Percentiles rank a stretch among this genome's conserved stretches.
Evolutionary conservation across 371 early-diverging fungal species (phyloP).

Genomic region (Sporodiniella umbellata): DNA sequence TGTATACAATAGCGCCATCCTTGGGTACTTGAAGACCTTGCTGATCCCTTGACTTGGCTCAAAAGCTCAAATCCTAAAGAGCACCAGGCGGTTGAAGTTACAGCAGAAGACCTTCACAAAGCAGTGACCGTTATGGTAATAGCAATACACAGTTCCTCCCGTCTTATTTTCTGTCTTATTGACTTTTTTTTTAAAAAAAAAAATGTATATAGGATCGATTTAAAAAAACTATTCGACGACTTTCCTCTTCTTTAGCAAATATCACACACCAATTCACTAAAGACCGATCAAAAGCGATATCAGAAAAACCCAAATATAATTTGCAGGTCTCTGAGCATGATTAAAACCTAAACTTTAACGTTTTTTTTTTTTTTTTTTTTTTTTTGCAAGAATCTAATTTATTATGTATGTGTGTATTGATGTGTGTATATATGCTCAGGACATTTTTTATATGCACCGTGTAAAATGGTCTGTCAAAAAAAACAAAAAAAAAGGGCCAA

Average conservation of each 20-base stretch:
- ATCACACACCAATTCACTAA: slow-evolving; percentile 12
- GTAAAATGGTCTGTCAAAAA: too few relatives aligned
- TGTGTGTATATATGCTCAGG: too few relatives aligned
- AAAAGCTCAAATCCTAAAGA: slow-evolving; percentile 22
- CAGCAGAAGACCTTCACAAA: slow-evolving; percentile 24
- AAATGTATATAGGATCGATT: too few relatives aligned
- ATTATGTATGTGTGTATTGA: too few relatives aligned
- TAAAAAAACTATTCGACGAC: background rate
- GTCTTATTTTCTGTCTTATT: slow-evolving; percentile 43
- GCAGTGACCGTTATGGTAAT: slow-evolving; percentile 30
- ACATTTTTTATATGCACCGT: too few relatives aligned
- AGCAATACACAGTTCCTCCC: slow-evolving; percentile 43
- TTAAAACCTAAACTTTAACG: too few relatives aligned
- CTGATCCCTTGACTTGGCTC: slow-evolving; percentile 44
- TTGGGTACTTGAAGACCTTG: slow-evolving; percentile 77
- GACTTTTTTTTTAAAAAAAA: background rate
- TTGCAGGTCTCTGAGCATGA: too few relatives aligned
- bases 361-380: too few relatives aligned
- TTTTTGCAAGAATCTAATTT: too few relatives aligned
- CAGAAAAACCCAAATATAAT: too few relatives aligned
- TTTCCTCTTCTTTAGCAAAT: slow-evolving; percentile 46
- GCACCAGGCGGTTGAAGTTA: slow-evolving; percentile 28
- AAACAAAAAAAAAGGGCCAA: too few relatives aligned
- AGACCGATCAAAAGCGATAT: background rate
- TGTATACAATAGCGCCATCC: slow-evolving; percentile 62